Evolutionary conservation across 208 protist genomes (phyloP), one percentile per base, ranked within the genome.

Genomic region (Wallacemonas collosoma): DNA sequence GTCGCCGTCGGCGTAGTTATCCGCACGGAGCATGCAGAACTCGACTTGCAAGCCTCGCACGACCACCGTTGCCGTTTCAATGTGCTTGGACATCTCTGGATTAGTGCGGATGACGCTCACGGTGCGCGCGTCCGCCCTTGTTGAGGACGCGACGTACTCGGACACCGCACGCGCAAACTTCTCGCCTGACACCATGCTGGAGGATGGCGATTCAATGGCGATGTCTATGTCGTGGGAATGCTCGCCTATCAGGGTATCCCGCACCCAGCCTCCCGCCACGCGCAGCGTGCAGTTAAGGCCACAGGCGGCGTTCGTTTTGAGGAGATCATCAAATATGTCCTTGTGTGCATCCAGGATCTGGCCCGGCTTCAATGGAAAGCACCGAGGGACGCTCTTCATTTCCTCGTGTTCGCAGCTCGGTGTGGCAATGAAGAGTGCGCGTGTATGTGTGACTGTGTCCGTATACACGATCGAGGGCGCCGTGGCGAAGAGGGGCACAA

Each of bases 161-260:
- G 87, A 71, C 6, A 99, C 74, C 39, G 82, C 79, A 35, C 82
- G 71, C 2, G 97, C 98, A 87, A 99, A 99, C n/a, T 40, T 44
- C 48, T 90, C 88, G 1, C 94, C 94, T 8, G 88, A 94, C 2
- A 97, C 80, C 2, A 65, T 71, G 17, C n/a, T 48, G 14, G 14
- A 36, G 39, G 54, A 56, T 17, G 74, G 61, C 0, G 86, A 86
- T 55, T 99, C 97, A 47, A 99, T 87, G 8, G 98, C 95, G 60
- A 99, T 98, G 79, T 99, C 99, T 69, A 99, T 99, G 74, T 99
- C 99, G 68, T 99, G 76, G 15, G 91, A 98, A 35, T 93, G 79
- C 3, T 89, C 44, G 8, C 89, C 88, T 0, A 99, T 77, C 39
- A 99, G 26, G 79, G 88, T 81, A 82, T 99, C 98, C 9, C 99